phyloP scores from a whole-genome alignment of 805 yeast genomes.

The Osmozyma mogii region DNA sequence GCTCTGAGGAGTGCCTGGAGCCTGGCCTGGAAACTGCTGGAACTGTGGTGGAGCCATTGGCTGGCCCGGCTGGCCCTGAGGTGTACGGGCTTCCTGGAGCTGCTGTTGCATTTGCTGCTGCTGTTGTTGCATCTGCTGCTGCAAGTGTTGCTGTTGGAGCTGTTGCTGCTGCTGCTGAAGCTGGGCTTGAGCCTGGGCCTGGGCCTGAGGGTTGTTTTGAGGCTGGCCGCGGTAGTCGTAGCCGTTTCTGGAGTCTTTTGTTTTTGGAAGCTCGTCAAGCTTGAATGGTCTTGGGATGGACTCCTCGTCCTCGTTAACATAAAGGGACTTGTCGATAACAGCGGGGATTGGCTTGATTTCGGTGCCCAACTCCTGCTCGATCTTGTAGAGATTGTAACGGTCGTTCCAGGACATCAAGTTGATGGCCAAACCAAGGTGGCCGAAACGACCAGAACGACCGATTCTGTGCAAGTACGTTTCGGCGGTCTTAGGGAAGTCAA shows the following conservation, averaged over 20 bases:
- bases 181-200: constrained; percentile 3
- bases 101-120: constrained; percentile 8
- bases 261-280: constrained; percentile 50
- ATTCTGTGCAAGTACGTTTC: constrained; percentile 97
- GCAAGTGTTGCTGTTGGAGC: constrained; percentile 4
- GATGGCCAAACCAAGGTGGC: constrained; percentile 96
- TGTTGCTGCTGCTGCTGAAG: constrained; percentile 4
- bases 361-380: constrained; percentile 95
- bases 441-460: constrained; percentile 98
- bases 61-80: constrained; percentile 8
- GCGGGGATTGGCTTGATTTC: constrained; percentile 96
- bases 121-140: constrained; percentile 6
- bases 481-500: constrained; percentile 97
- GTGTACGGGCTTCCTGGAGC: constrained; percentile 6
- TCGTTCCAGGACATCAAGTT: constrained; percentile 96
- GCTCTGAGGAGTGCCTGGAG: not conserved
- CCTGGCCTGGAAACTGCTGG: not conserved
- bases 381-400: constrained; percentile 84
- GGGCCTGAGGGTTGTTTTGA: constrained; percentile 9
- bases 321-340: constrained; percentile 79
- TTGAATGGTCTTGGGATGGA: constrained; percentile 87
- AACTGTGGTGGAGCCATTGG: constrained; percentile 9
- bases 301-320: constrained; percentile 73
- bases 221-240: constrained; percentile 43
- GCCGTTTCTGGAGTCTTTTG: constrained; percentile 25